Conservation (phyloP, 139 green algal species). For the Coelastrella sp. region DNA sequence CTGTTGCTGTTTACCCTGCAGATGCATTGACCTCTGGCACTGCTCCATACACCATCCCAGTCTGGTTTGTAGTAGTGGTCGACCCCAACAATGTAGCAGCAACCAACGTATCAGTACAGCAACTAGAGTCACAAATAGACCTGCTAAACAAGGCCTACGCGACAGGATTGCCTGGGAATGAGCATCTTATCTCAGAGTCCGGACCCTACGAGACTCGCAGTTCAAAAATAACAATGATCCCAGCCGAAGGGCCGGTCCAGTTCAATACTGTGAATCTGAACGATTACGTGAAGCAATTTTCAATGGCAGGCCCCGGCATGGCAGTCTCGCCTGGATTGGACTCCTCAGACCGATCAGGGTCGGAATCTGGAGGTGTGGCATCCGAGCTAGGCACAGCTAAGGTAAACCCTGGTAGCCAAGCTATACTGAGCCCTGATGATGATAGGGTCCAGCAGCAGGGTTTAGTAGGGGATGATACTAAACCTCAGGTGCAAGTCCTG, state of each 20-base stretch:
- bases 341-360: too few relatives aligned
- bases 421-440: too few relatives aligned
- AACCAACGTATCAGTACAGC: conserved; percentile 9
- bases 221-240: not conserved
- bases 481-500: too few relatives aligned
- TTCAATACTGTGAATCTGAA: too few relatives aligned
- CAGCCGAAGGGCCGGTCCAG: not conserved
- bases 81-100: conserved; percentile 1
- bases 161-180: not conserved
- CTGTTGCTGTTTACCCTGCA: not conserved
- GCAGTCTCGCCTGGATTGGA: too few relatives aligned
- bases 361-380: too few relatives aligned
- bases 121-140: not conserved
- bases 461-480: too few relatives aligned
- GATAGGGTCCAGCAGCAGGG: too few relatives aligned
- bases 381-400: too few relatives aligned
- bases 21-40: not conserved
- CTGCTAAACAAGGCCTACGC: conserved; percentile 12
- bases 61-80: conserved; percentile 41
- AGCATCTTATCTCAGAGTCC: not conserved
- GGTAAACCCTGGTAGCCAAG: too few relatives aligned
- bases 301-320: too few relatives aligned
- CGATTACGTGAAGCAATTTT: too few relatives aligned
- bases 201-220: not conserved
- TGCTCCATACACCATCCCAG: not conserved